Base-by-base conservation (phyloP, 1,284 basidiomycete species). In the Meripilus lineatus region DNA sequence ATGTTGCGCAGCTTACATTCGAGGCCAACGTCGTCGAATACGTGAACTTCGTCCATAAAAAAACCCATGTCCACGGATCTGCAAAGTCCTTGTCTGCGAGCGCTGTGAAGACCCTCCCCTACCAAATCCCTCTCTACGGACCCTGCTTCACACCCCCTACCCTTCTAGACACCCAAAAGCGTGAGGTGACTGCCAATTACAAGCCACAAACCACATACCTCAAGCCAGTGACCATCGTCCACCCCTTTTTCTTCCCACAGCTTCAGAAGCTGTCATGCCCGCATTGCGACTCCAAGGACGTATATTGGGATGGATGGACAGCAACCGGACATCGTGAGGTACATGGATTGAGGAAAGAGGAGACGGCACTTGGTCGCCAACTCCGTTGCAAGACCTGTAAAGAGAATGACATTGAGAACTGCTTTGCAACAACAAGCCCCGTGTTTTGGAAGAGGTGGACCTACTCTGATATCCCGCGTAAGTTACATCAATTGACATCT, bases 171-270 rank as follows among this genome's bases (percentile, higher is more conserved):
- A 8, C 20, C 30, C 10, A 11, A 8, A 23, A 32, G 14, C 46
- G 44, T 3, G 15, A 35, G 6, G 14, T 8, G 10, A 28, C 38
- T 4, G 20, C 39, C 6, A 23, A 44, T n/a, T 22, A 47, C n/a
- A 24, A 41, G 2, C 44, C 46, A 5, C 22, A 46, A 21, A 26
- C 24, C 3, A 40, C 47, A 1, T 55, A 55, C 43, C 47, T 55
- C 1, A 41, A 48, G 28, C 47, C 50, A 3, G 33, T 55, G 4
- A 47, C 47, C 32, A 46, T 55, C 14, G 30, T 55, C 25, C 52
- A 55, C 33, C 54, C 54, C 1, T 45, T 49, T 40, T 56, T 47
- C 37, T 54, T 52, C 42, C 44, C 50, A 5, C 35, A 38, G 17
- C 39, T 52, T 30, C 15, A 14, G 18, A 17, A 10, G 3, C n/a